phyloP scores from a whole-genome alignment of 2,329 filamentous ascomycete species.

The Ophiostoma tasmaniense region DNA sequence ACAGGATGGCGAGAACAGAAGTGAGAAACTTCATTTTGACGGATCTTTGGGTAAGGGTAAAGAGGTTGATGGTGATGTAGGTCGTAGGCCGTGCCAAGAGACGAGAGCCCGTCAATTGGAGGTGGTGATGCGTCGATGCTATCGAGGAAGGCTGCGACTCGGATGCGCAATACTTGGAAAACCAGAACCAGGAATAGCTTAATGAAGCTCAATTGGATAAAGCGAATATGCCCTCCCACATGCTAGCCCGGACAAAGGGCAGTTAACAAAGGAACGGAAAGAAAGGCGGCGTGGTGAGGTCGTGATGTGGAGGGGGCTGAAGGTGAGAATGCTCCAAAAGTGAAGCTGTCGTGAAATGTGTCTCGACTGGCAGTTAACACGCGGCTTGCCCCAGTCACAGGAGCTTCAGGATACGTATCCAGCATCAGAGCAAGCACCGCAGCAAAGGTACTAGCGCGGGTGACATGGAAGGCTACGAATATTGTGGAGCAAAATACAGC shows the following conservation, averaged over 20 bases:
- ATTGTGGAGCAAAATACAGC: not conserved
- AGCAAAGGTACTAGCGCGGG: conserved; percentile 7
- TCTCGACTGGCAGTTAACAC: conserved; percentile 14
- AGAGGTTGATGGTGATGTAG: conserved; percentile 19
- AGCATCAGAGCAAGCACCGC: conserved; percentile 6
- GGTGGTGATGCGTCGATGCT: conserved; percentile 1
- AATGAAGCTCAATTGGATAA: not conserved
- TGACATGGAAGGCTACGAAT: not conserved
- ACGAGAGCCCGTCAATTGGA: conserved; percentile 7
- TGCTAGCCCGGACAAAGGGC: conserved; percentile 3
- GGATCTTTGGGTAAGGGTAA: not conserved
- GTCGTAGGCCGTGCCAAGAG: conserved; percentile 8
- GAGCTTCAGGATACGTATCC: conserved; percentile 20
- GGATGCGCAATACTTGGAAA: not conserved
- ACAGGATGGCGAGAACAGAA: conserved; percentile 58
- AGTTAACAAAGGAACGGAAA: not conserved
- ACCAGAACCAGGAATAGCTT: not conserved
- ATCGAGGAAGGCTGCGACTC: not conserved
- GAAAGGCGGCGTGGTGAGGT: not conserved
- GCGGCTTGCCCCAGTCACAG: conserved; percentile 10
- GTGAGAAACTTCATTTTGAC: conserved; percentile 54
- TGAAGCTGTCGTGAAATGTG: conserved; percentile 19
- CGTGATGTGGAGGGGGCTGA: not conserved
- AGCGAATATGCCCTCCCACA: not conserved
- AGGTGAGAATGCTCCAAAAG: not conserved